Percentiles rank a stretch among this genome's conserved stretches.
These are phyloP conservation scores for Suillus cothurnatus DNA, from an alignment of 768 basidiomycete species.

Conservation along the genomic window DNA sequence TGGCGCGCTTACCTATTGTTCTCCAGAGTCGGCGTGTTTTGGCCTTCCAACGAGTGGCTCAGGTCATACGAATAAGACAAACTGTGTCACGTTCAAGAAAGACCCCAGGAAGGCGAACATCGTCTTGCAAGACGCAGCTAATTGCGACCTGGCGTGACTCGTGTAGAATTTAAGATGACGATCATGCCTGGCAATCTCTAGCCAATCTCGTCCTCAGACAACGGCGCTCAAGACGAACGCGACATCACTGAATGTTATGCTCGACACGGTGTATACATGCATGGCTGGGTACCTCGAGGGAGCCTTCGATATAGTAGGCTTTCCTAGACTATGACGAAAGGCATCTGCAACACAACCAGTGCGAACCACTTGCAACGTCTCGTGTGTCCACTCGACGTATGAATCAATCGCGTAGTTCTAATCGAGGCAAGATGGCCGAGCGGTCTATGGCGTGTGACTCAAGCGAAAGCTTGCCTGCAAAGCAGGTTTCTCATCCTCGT, in stretches of 20 bases:
- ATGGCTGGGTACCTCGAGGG: neutral
- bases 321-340: neutral
- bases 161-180: neutral
- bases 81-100: neutral
- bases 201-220: neutral
- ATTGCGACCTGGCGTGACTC: neutral
- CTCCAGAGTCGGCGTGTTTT: neutral
- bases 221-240: neutral
- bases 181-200: neutral
- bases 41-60: neutral
- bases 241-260: no score
- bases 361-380: neutral
- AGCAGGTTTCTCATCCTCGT: conserved; percentile 36
- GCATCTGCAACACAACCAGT: no score
- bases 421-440: conserved; percentile 67
- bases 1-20: neutral
- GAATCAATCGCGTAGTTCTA: neutral
- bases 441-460: conserved; percentile 67
- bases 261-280: neutral
- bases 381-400: neutral
- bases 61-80: neutral
- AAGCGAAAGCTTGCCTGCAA: conserved; percentile 37
- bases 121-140: neutral
- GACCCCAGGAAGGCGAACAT: neutral
- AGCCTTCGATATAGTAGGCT: neutral